Evolutionary conservation across 192 early-diverging fungal species (phyloP), one percentile per base, ranked within the genome.

Genomic region (Coemansia aciculifera): DNA sequence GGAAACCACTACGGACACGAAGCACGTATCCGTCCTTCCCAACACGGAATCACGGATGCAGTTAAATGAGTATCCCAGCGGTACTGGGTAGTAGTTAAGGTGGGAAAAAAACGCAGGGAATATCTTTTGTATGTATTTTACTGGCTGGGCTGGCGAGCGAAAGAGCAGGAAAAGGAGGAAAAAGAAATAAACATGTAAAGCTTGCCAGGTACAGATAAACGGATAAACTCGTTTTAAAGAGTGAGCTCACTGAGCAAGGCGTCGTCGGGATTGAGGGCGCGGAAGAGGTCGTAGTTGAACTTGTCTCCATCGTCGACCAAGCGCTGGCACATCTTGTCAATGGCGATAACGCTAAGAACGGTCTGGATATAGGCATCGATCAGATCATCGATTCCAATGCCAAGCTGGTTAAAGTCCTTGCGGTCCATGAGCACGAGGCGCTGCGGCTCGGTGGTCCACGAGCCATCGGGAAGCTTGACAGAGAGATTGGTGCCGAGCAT

Each of bases 351-450:
- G 46, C 87, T 86, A 37, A 94, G 68, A 21, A 93, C 89, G 3
- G 93, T 95, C 73, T 95, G 93, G 72, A 95, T 92, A 67, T 94
- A 94, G 3, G 90, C 92, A 63, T 95, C 93, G 62, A 94, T 95
- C 66, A 94, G 74, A 64, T 94, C 92, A 66, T 94, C 93, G 52
- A 95, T 86, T 9, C 92, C 93, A 40, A 94, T 71, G 13, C 92
- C 92, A 39, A 94, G 84, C 74, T 91, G 88, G 74, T 95, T 95
- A 52, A 95, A 94, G 67, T 95, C 93, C 70, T 94, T 95, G 67
- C 92, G 87, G 73, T 95, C 93, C 93, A 95, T 93, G n/a, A 95
- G 76, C 54, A 94, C 68, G 44, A 95, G 69, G 15, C 92, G 83
- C 69, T 91, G 89, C 19, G 92, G 85, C 61, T 95, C 92, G n/a